Percentiles rank a stretch among this genome's conserved stretches.
phyloP scores from a whole-genome alignment of 345 rosid species.

The Punica granatum region DNA sequence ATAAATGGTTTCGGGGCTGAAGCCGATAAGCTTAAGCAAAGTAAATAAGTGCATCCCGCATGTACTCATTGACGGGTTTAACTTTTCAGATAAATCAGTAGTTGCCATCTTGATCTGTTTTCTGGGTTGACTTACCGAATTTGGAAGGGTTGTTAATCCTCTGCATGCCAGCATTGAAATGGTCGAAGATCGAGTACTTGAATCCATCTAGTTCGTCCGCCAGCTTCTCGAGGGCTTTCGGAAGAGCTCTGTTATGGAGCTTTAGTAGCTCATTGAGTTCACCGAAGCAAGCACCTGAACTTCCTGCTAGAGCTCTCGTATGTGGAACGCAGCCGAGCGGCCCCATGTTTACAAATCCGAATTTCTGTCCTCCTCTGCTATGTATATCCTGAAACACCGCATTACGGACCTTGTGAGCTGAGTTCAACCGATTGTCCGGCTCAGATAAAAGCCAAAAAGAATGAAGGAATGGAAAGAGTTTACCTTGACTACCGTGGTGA shows the following conservation, averaged over 20 bases:
- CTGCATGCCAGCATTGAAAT: not conserved
- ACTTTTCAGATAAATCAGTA: no score
- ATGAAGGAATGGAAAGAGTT: not conserved
- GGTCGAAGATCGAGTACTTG: slow-evolving; percentile 12
- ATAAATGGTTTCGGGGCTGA: no score
- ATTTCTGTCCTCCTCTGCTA: slow-evolving; percentile 21
- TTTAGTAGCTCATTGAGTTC: not conserved
- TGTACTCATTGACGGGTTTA: no score
- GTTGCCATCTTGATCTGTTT: no score
- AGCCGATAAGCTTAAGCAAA: no score
- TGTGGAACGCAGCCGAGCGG: slow-evolving; percentile 18
- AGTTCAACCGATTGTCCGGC: not conserved
- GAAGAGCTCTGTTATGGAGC: slow-evolving; percentile 16
- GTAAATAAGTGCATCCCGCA: no score
- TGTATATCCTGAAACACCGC: slow-evolving; percentile 20
- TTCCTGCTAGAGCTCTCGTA: not conserved
- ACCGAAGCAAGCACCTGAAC: not conserved
- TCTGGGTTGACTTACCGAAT: not conserved
- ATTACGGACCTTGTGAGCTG: no score
- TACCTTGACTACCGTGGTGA: slow-evolving; percentile 18
- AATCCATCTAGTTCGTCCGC: slow-evolving; percentile 4
- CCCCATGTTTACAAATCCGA: slow-evolving; percentile 12
- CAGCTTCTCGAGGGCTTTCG: not conserved
- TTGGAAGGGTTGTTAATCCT: slow-evolving; percentile 3
- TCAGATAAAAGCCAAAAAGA: not conserved